These are phyloP conservation scores for Ogataea degrootiae DNA, from an alignment of 805 yeast species.

Conservation along the genomic window DNA sequence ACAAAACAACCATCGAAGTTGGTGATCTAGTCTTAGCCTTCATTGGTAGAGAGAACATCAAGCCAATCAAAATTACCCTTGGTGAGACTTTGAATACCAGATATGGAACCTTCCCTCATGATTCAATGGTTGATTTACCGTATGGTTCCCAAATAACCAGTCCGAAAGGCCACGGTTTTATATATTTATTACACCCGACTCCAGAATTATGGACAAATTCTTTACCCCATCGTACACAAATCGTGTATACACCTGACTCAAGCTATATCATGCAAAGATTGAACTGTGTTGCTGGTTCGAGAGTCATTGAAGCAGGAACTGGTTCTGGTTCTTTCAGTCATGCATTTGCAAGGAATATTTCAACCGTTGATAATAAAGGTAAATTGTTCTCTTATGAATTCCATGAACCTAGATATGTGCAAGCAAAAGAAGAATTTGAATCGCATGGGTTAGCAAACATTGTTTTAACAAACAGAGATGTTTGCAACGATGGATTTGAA, in stretches of 20 bases:
- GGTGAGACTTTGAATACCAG: conserved; percentile 74
- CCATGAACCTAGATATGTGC: conserved; percentile 76
- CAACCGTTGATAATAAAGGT: conserved; percentile 55
- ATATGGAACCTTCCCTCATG: conserved; percentile 86
- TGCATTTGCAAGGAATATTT: conserved; percentile 61
- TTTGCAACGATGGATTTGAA: conserved; percentile 80
- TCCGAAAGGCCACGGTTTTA: conserved; percentile 71
- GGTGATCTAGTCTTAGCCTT: conserved; percentile 87
- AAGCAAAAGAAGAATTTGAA: conserved; percentile 73
- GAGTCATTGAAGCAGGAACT: conserved; percentile 95
- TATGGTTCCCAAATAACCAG: conserved; percentile 83
- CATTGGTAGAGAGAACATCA: conserved; percentile 73
- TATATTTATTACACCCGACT: conserved; percentile 84
- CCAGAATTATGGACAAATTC: conserved; percentile 97
- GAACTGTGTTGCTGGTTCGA: conserved; percentile 64
- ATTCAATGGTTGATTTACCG: conserved; percentile 69
- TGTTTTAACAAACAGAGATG: conserved; percentile 84
- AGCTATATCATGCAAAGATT: conserved; percentile 84
- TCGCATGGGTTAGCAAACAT: conserved; percentile 62
- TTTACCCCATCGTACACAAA: conserved; percentile 95
- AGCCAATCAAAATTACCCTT: conserved; percentile 59
- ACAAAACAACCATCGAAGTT: conserved; percentile 67
- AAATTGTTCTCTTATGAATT: conserved; percentile 82
- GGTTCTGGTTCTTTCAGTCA: conserved; percentile 97
- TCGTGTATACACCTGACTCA: conserved; percentile 94